Percentiles rank a stretch among this genome's conserved stretches.
Evolutionary conservation across 2,329 filamentous ascomycete genomes (phyloP).

Genomic region (Talaromyces sp.): DNA sequence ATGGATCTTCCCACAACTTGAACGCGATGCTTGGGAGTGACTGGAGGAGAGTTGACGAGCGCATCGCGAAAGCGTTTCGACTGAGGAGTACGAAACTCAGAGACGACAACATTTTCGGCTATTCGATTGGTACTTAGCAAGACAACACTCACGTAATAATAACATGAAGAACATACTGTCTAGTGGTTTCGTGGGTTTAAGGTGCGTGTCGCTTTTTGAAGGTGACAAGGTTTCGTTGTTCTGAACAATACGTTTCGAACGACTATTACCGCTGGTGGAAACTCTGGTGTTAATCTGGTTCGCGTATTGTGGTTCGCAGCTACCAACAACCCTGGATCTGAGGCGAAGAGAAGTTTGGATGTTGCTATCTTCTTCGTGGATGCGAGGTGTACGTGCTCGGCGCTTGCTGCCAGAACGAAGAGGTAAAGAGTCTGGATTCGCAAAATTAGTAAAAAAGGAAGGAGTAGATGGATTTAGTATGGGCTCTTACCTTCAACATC

Average conservation of each 20-base stretch:
- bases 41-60: constrained; percentile 63
- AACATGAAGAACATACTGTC: constrained; percentile 29
- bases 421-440: constrained; percentile 26
- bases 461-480: constrained; percentile 19
- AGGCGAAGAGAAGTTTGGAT: constrained; percentile 30
- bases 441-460: constrained; percentile 21
- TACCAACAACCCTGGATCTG: constrained; percentile 35
- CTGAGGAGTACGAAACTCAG: constrained; percentile 46
- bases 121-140: constrained; percentile 8
- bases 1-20: constrained; percentile 71
- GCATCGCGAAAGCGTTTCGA: constrained; percentile 70
- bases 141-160: not conserved
- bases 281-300: constrained; percentile 26
- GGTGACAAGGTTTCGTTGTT: constrained; percentile 45
- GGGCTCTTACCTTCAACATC: constrained; percentile 40
- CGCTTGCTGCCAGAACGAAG: constrained; percentile 46
- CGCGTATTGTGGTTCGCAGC: constrained; percentile 26
- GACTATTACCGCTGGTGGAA: constrained; percentile 34
- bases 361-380: constrained; percentile 36
- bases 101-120: constrained; percentile 45
- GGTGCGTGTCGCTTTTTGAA: constrained; percentile 47
- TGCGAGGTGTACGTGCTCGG: constrained; percentile 44
- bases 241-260: constrained; percentile 48
- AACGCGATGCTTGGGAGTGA: constrained; percentile 81
- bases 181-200: constrained; percentile 38